phyloP scores from a whole-genome alignment of 2,329 filamentous ascomycete genomes.

The Alternaria tenuissima region DNA sequence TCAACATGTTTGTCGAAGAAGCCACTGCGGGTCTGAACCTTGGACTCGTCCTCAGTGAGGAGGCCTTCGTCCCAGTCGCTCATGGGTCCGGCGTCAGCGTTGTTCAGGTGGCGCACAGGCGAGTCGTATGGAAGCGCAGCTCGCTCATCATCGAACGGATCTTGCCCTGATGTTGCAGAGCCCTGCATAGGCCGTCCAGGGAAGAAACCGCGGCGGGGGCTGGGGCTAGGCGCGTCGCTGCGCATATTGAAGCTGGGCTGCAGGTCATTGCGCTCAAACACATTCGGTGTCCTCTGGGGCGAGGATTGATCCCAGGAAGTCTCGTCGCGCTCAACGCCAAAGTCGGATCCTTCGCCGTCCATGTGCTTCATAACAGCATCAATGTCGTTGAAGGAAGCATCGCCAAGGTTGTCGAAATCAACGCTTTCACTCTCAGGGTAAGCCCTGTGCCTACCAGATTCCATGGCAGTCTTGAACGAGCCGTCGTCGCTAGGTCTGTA shows the following conservation, averaged over 20 bases:
- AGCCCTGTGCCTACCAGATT: constrained; percentile 41
- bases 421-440: constrained; percentile 50
- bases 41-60: constrained; percentile 76
- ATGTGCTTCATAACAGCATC: constrained; percentile 92
- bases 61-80: constrained; percentile 95
- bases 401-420: constrained; percentile 44
- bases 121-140: constrained; percentile 63
- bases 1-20: constrained; percentile 95
- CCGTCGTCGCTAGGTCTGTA: constrained; percentile 52
- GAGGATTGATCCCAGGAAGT: constrained; percentile 53
- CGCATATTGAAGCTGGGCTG: constrained; percentile 58
- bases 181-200: constrained; percentile 35
- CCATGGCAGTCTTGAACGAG: constrained; percentile 50
- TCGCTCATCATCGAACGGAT: constrained; percentile 71
- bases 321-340: constrained; percentile 73
- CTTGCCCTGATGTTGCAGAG: constrained; percentile 53
- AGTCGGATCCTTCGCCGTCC: constrained; percentile 74
- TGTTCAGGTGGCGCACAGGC: constrained; percentile 70
- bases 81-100: constrained; percentile 69
- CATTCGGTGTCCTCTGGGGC: constrained; percentile 43
- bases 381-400: constrained; percentile 78
- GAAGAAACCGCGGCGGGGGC: constrained; percentile 63
- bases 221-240: constrained; percentile 78
- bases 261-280: constrained; percentile 43
- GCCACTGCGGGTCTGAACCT: constrained; percentile 78